Evolutionary conservation across 805 yeast species (phyloP).

Genomic region (Metschnikowia kofuensis): DNA sequence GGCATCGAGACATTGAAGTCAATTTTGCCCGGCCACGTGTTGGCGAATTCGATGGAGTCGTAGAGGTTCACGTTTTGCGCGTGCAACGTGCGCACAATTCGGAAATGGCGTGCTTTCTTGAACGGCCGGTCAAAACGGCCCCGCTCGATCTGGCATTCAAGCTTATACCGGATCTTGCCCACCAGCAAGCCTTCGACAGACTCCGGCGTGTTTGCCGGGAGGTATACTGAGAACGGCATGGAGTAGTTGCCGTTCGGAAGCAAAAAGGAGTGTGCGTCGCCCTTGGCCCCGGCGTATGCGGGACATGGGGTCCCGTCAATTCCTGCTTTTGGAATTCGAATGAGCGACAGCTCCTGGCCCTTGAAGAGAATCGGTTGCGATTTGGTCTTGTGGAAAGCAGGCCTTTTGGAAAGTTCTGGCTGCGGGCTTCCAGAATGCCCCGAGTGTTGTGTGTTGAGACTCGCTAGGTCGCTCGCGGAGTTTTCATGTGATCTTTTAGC

Average conservation of each 20-base stretch:
- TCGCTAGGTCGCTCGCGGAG: conserved; percentile 11
- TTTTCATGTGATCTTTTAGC: conserved; percentile 12
- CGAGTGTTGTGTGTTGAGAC: not conserved
- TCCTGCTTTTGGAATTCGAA: conserved; percentile 34
- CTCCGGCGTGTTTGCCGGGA: conserved; percentile 49
- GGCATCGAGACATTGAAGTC: conserved; percentile 47
- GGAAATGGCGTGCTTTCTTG: conserved; percentile 34
- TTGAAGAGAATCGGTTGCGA: conserved; percentile 28
- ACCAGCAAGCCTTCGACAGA: conserved; percentile 48
- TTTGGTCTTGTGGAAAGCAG: conserved; percentile 27
- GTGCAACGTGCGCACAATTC: conserved; percentile 44
- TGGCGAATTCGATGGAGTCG: conserved; percentile 46
- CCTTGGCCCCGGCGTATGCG: conserved; percentile 11
- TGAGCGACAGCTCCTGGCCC: conserved; percentile 16
- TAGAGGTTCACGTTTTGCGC: conserved; percentile 36
- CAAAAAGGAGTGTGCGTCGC: conserved; percentile 31
- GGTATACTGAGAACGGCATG: conserved; percentile 42
- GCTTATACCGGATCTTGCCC: conserved; percentile 42
- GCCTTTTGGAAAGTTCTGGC: conserved; percentile 19
- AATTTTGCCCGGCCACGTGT: conserved; percentile 52
- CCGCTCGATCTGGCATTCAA: conserved; percentile 40
- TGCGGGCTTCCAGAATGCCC: conserved; percentile 2
- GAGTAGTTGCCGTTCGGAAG: conserved; percentile 53
- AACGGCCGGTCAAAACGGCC: conserved; percentile 42
- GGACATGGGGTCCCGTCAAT: conserved; percentile 40